Evolutionary conservation across 495 filamentous ascomycete species (phyloP), one percentile per base, ranked within the genome.

Genomic region (Penicillium ucsense): DNA sequence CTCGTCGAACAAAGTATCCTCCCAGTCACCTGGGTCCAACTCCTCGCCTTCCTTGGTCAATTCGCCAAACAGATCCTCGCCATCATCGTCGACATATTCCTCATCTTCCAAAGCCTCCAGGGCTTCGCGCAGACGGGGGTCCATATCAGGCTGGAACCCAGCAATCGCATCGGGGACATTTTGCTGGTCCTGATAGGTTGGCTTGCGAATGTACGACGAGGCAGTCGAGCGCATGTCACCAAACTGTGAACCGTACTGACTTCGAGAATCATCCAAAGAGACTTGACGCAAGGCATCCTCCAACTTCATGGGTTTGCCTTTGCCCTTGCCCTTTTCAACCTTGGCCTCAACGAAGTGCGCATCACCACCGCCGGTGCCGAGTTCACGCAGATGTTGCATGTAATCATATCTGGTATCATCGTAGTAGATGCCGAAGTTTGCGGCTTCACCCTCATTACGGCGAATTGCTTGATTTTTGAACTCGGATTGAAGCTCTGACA

Each of bases 91-190:
- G 0, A 99, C 90, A 65, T 87, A 99, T 5, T 84, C 90, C 34
- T 97, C 92, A 52, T 99, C 94, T 54, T 99, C 92, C 31, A 99
- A 70, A 3, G 94, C 94, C 64, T 96, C 91, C 46, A 99, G 65
- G 3, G 88, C 89, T 66, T 99, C 94, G 20, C 94, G 78, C 51
- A 99, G 63, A 20, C 94, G 75, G 4, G 89, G 91, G 65, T 99
- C 94, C 94, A 99, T 99, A 60, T 97, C 89, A 3, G 94, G 94
- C 65, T 96, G 84, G 61, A 99, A 96, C 0, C 94, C 94, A 2
- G 82, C 82, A 55, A 99, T 81, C 6, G 75, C 83, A 72, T 97
- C 94, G 0, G 91, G 94, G 6, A 96, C 69, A 57, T 96, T 79
- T 67, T 96, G 91, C 66, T 95, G 89, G 41, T 92, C 85, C 63